Percentiles rank a stretch among this genome's conserved stretches.
Conservation (phyloP, 169 alveolate genomes). For the Plasmodium vinckei region DNA sequence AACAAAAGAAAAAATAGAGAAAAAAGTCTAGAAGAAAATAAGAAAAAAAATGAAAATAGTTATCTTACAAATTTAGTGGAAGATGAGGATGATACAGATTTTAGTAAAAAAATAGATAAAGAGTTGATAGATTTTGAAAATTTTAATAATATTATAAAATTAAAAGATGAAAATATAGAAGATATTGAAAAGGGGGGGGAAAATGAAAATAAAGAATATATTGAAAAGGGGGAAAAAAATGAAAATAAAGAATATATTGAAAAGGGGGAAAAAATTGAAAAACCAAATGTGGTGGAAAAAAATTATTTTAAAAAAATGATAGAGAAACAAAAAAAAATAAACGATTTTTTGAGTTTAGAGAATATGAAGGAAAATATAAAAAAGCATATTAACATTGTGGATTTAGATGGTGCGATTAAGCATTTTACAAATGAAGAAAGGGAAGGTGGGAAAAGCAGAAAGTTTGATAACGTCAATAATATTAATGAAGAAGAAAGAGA, state of each 20-base stretch:
- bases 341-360: constrained; percentile 38
- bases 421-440: neutral
- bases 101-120: constrained; percentile 8
- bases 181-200: neutral
- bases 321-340: constrained; percentile 23
- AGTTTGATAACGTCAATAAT: neutral
- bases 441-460: constrained; percentile 2
- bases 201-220: neutral
- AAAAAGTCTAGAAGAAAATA: neutral
- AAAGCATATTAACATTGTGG: constrained; percentile 27
- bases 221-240: neutral
- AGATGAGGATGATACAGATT: neutral
- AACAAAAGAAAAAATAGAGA: neutral
- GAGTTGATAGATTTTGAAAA: constrained; percentile 32
- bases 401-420: constrained; percentile 40
- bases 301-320: constrained; percentile 48
- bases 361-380: constrained; percentile 29
- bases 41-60: neutral
- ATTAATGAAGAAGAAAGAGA: neutral
- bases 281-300: constrained; percentile 3
- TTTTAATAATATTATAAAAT: constrained; percentile 5
- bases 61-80: neutral
- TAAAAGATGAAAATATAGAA: neutral
- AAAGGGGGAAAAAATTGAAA: neutral
- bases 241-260: neutral